Base-by-base conservation (phyloP, 2,329 filamentous ascomycete genomes). In the Clathrospora elynae region DNA sequence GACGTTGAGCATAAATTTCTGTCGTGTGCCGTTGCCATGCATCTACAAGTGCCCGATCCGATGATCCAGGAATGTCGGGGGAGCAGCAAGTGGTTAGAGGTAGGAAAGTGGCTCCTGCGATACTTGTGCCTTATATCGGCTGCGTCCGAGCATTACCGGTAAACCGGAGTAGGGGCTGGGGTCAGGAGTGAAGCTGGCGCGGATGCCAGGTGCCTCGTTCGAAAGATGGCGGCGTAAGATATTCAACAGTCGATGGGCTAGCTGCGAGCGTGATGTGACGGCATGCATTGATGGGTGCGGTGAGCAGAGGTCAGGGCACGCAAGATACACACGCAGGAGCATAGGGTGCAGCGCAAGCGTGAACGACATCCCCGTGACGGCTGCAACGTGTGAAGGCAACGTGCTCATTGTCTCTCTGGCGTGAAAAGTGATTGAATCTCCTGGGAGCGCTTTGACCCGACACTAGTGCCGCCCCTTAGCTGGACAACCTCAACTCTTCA, bases 21-120 rank as follows among this genome's bases (percentile, higher is more conserved):
- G 55, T 48, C 36, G 59, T 64, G 57, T 46, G 19, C 50, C 44
- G 48, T 47, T 54, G 54, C 52, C 51, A 49, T 61, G 57, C 54
- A 62, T 56, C 43, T 44, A 53, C 24, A 44, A 46, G 51, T 38
- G 48, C 46, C 43, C 54, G 49, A 55, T 47, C 43, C 54, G 49
- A 55, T 46, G 37, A 47, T 41, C 33, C 52, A 53, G 37, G 29
- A 32, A 35, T 26, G 44, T 29, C 24, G 39, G 42, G 39, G 33
- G 25, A 47, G 23, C 31, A 45, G 39, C 30, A 46, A 32, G 42
- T 29, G 47, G 34, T 39, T 33, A 35, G 33, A 13, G 28, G 42
- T 42, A 13, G 23, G 45, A 42, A 39, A 12, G 35, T 39, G 49
- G 41, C 41, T 22, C 44, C 30, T 25, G 34, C 40, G 31, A 46